A percentile compares a stretch with the other conserved stretches of the same genome.
phyloP scores from a whole-genome alignment of 2,329 filamentous ascomycete species.

The Fusarium dimerum region DNA sequence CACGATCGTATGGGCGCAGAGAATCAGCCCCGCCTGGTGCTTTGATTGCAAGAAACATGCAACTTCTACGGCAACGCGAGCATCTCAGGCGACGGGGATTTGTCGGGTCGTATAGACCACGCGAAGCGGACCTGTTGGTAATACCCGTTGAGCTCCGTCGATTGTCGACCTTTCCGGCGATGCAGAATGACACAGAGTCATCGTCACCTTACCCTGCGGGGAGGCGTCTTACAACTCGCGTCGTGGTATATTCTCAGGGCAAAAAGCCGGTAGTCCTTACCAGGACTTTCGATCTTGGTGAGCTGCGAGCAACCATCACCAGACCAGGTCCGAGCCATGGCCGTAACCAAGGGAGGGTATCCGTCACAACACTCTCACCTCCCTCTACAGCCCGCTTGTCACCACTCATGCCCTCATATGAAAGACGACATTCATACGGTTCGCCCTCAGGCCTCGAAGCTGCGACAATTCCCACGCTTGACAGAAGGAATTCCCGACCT shows the following conservation, averaged over 20 bases:
- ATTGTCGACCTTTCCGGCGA: conserved; percentile 11
- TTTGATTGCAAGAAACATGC: conserved; percentile 19
- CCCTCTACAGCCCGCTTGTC: conserved; percentile 4
- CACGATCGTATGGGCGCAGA: conserved; percentile 14
- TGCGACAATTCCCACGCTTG: background rate
- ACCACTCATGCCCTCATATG: conserved; percentile 5
- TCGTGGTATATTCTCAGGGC: conserved; percentile 35
- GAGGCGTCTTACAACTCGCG: conserved; percentile 27
- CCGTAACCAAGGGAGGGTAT: conserved; percentile 9
- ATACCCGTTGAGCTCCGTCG: conserved; percentile 27
- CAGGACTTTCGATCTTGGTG: conserved; percentile 51
- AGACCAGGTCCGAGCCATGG: conserved; percentile 28
- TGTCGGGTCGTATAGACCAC: conserved; percentile 11
- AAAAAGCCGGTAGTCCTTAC: conserved; percentile 49
- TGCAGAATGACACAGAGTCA: conserved; percentile 4
- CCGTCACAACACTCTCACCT: conserved; percentile 12
- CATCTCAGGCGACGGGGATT: conserved; percentile 22
- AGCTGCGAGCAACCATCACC: conserved; percentile 48
- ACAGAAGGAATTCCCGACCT: conserved; percentile 15
- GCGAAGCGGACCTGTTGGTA: conserved; percentile 28
- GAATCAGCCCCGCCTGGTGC: conserved; percentile 19
- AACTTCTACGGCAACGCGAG: conserved; percentile 27
- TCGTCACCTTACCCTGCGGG: conserved; percentile 17
- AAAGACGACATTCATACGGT: conserved; percentile 19
- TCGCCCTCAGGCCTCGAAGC: background rate